Conservation (phyloP, 2,329 filamentous ascomycete genomes). For the Gnomoniopsis sp. region DNA sequence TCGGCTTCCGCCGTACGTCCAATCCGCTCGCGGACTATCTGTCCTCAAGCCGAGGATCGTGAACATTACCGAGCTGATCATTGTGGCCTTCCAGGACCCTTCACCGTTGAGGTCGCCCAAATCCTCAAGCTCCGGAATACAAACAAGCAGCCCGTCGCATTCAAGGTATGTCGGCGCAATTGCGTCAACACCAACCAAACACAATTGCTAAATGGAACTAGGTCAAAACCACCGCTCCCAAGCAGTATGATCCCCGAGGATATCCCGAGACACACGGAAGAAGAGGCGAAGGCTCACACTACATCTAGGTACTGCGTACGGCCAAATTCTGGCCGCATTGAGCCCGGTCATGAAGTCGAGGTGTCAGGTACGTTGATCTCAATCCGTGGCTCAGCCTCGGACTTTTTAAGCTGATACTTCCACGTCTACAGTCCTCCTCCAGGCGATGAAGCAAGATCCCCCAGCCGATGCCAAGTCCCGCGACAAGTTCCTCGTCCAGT, state of each 20-base stretch:
- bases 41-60: not conserved
- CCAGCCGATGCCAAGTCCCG: conserved; percentile 82
- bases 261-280: conserved; percentile 19
- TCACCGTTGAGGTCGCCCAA: conserved; percentile 64
- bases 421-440: conserved; percentile 71
- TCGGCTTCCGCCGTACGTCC: conserved; percentile 85
- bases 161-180: conserved; percentile 54
- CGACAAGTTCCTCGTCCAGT: conserved; percentile 97
- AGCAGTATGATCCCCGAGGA: conserved; percentile 69
- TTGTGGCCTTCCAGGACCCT: conserved; percentile 50
- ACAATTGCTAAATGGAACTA: conserved; percentile 38
- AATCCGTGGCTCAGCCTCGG: not conserved
- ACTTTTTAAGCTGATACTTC: conserved; percentile 4
- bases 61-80: conserved; percentile 19
- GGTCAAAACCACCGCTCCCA: conserved; percentile 99
- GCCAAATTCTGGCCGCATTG: conserved; percentile 94
- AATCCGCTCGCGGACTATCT: not conserved
- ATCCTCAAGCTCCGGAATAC: conserved; percentile 63
- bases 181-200: not conserved
- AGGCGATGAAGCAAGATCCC: conserved; percentile 97
- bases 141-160: conserved; percentile 60
- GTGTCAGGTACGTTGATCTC: conserved; percentile 70
- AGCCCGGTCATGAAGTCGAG: conserved; percentile 84
- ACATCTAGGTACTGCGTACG: conserved; percentile 84
- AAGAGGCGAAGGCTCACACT: conserved; percentile 21